Base-by-base conservation (phyloP, 345 rosid genomes). In the Bruguiera gymnorhiza region DNA sequence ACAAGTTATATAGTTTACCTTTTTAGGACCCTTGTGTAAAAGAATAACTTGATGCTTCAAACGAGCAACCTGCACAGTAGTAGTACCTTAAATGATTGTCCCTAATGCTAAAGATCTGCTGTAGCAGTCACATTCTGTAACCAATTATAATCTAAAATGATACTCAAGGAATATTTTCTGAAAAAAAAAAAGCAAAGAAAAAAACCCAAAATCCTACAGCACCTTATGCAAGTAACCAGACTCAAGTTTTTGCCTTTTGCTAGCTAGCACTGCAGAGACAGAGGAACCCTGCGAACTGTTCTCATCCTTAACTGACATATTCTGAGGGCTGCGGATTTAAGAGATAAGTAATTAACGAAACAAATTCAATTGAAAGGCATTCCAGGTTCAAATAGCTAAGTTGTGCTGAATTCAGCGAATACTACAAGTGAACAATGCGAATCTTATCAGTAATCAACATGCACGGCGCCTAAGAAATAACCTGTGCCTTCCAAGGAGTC, bases 201-300 rank as follows among this genome's bases (percentile, higher is more conserved):
- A n/a, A 23, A 60, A 39, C 13, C 31, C 34, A 65, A 55, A 32
- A 21, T 52, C 50, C 43, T 34, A 27, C 24, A n/a, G 69, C 70
- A 89, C 99, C 99, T 91, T 91, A 60, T 72, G 64, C 61, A 82
- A 62, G 76, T 85, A 89, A 32, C 99, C 97, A 73, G 83, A 79
- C 60, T 88, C 97, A 50, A 94, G 88, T 83, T 89, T 94, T 73
- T 89, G 97, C 69, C 97, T 80, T 79, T 94, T 94, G 66, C 87
- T 82, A 60, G 91, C 82, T 15, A 63, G 76, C 23, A 27, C 68
- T 67, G 82, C 92, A 62, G 60, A 65, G 54, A 75, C 23, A 46
- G 86, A 83, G 56, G 76, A 74, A 67, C 64, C 59, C 65, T 66
- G 81, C 2, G 82, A 74, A 70, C 66, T 68, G 60, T 77, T 84